Conservation (phyloP, 306 rosid genomes). For the Abrus precatorius region DNA sequence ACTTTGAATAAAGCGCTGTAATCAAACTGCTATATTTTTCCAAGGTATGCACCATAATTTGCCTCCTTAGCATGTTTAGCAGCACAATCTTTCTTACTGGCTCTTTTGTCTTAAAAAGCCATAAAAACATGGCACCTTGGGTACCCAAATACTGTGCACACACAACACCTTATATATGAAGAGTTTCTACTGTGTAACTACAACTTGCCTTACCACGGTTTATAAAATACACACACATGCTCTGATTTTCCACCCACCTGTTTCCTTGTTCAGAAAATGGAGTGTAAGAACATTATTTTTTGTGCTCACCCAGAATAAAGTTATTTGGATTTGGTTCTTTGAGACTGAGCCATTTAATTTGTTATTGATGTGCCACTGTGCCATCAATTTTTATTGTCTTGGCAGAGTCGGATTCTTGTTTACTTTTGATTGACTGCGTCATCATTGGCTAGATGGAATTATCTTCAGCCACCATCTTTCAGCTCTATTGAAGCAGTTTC, state of each 20-base stretch:
- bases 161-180: background rate
- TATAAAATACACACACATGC: background rate
- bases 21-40: background rate
- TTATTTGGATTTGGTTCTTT: background rate
- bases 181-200: background rate
- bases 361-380: background rate
- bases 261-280: slow-evolving; percentile 2
- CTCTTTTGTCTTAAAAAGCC: background rate
- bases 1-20: background rate
- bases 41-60: background rate
- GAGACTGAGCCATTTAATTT: background rate
- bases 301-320: background rate
- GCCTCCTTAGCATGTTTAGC: background rate
- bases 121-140: background rate
- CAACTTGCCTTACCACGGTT: background rate
- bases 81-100: background rate
- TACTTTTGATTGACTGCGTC: background rate
- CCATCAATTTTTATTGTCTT: background rate
- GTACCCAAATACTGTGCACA: background rate
- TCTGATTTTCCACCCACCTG: background rate
- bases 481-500: background rate
- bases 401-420: background rate
- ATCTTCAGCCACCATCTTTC: background rate
- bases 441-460: slow-evolving; percentile 5
- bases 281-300: background rate